Conservation (phyloP, 352 stramenopile genomes). For the Pythium rhizo-oryzae region DNA sequence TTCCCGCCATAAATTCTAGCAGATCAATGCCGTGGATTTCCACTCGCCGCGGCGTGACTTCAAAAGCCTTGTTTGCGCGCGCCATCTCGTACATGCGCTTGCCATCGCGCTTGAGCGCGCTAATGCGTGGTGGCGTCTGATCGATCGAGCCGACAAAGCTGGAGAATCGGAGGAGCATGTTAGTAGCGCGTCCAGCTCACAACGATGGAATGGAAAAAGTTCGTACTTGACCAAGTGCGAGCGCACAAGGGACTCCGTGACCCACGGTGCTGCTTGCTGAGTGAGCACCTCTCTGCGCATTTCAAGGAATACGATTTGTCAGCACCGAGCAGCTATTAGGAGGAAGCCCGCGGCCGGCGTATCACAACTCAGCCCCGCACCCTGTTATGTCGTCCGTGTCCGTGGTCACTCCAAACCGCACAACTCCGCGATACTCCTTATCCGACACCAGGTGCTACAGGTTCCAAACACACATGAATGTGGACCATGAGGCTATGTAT, state of each 20-base stretch:
- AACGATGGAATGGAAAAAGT: background rate
- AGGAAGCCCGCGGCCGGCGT: background rate
- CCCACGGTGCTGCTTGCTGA: slow-evolving; percentile 57
- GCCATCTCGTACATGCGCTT: slow-evolving; percentile 81
- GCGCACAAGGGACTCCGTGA: slow-evolving; percentile 42
- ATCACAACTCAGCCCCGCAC: slow-evolving; percentile 22
- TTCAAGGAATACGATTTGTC: background rate
- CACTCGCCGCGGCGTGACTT: slow-evolving; percentile 62
- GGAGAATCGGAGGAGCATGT: background rate
- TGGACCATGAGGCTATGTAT: background rate
- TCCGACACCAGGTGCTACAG: slow-evolving; percentile 55
- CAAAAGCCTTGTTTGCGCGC: slow-evolving; percentile 60
- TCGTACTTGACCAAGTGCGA: slow-evolving; percentile 49
- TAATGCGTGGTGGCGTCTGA: slow-evolving; percentile 77
- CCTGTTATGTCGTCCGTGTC: slow-evolving; percentile 83
- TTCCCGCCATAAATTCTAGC: slow-evolving; percentile 44
- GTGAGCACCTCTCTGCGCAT: slow-evolving; percentile 46
- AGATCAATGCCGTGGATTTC: slow-evolving; percentile 67
- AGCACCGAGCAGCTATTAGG: background rate
- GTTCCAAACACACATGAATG: background rate
- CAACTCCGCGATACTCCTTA: slow-evolving; percentile 77
- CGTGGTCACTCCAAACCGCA: slow-evolving; percentile 82
- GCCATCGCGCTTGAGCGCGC: slow-evolving; percentile 79
- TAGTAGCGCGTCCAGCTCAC: background rate
- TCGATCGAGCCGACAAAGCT: slow-evolving; percentile 81